Base-by-base conservation (phyloP, 345 rosid species). In the Xanthoceras sorbifolium region DNA sequence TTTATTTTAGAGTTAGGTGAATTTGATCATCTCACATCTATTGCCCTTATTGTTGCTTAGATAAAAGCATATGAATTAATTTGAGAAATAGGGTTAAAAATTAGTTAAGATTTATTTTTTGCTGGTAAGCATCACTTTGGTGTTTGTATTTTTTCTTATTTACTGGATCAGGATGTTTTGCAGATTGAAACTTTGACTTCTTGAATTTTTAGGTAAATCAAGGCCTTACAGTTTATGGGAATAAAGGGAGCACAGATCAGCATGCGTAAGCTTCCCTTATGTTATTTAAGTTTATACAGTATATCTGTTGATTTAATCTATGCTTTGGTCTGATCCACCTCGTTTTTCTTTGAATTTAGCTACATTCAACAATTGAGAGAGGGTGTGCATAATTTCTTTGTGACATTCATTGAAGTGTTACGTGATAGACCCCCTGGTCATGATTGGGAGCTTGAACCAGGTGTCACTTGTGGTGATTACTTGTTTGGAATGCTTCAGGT, bases 391-490 rank as follows among this genome's bases (percentile, higher is more conserved):
- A 96, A 96, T 88, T 96, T 96, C 88, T 93, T 96, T 65, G 99
- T 69, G 73, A 93, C 99, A 60, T 96, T 96, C 85, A 92, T 96
- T 84, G 99, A 96, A 88, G 99, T 96, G 23, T 83, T 93, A 70
- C 91, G 94, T 32, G 97, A 93, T 82, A 90, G 99, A 79, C 97
- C 93, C 72, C 99, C 97, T n/a, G 99, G 99, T 84, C 99, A 92
- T 84, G 99, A 96, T 82, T 96, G 99, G 99, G 98, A 96, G 79
- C 97, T 96, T 74, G 99, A 96, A 86, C 99, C 98, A 77, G 99
- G 98, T 79, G 99, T 96, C 77, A 93, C 99, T 62, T 96, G 98
- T 78, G 99, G 99, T 69, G 99, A 96, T 79, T 93, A 96, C 86
- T 85, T 96, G 71, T 96, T 96, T 83, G 99, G 99, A 74, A 93